These are phyloP conservation scores for Verticillium klebahnii DNA, from an alignment of 2,329 filamentous ascomycete genomes.

Conservation along the genomic window DNA sequence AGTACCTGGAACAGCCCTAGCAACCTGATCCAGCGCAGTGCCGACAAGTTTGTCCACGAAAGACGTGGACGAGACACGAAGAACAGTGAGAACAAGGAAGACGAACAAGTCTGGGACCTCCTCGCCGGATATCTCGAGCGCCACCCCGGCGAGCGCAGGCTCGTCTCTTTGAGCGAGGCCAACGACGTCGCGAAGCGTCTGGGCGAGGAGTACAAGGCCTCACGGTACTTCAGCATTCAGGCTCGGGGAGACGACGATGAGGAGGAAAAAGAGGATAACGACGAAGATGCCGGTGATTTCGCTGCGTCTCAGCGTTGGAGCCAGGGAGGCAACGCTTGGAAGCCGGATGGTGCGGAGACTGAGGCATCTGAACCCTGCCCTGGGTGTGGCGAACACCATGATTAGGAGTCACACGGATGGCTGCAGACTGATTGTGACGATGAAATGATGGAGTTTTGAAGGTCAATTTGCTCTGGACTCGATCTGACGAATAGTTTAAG, in stretches of 20 bases:
- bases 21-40: slow-evolving; percentile 3
- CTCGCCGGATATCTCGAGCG: slow-evolving; percentile 19
- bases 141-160: slow-evolving; percentile 34
- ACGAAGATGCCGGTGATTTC: slow-evolving; percentile 22
- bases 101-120: slow-evolving; percentile 13
- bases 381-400: not conserved
- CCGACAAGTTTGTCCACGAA: slow-evolving; percentile 8
- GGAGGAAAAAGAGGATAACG: slow-evolving; percentile 17
- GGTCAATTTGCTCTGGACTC: no score
- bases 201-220: slow-evolving; percentile 40
- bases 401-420: not conserved
- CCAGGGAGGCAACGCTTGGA: not conserved
- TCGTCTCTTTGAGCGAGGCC: slow-evolving; percentile 51
- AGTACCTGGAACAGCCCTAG: slow-evolving; percentile 1
- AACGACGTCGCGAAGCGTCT: slow-evolving; percentile 55
- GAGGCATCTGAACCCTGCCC: not conserved
- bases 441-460: no score
- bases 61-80: slow-evolving; percentile 1
- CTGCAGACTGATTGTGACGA: no score
- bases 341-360: not conserved
- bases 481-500: no score
- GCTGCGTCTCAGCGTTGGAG: slow-evolving; percentile 10
- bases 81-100: not conserved
- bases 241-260: slow-evolving; percentile 20
- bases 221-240: slow-evolving; percentile 30